Evolutionary conservation across 1,284 basidiomycete genomes (phyloP).

Genomic region (Cystobasidium pallidum): DNA sequence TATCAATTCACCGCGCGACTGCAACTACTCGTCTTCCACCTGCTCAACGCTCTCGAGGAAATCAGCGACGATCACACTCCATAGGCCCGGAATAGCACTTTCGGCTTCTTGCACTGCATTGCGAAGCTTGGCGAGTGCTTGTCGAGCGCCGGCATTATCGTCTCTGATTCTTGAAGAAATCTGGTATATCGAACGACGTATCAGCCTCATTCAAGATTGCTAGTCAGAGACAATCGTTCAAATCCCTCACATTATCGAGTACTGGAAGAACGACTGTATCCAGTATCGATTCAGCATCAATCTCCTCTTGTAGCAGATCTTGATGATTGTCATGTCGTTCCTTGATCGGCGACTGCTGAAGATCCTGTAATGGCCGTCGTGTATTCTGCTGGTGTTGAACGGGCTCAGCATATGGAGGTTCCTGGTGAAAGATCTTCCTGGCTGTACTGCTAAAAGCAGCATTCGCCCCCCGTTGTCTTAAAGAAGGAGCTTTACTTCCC

Average conservation of each 20-base stretch:
- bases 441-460: constrained; percentile 11
- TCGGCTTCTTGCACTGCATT: constrained; percentile 90
- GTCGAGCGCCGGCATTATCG: constrained; percentile 71
- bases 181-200: constrained; percentile 54
- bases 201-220: constrained; percentile 27
- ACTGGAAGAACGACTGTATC: constrained; percentile 93
- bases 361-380: constrained; percentile 7
- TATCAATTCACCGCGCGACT: not conserved
- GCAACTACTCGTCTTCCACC: constrained; percentile 48
- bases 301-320: constrained; percentile 62
- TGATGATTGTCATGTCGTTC: constrained; percentile 36
- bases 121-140: constrained; percentile 78
- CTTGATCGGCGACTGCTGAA: constrained; percentile 19
- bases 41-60: constrained; percentile 61
- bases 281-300: constrained; percentile 80
- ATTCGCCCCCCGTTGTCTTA: constrained; percentile 16
- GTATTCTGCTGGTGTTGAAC: constrained; percentile 47
- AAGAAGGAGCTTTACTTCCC: constrained; percentile 36
- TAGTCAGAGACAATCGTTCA: constrained; percentile 22
- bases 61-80: constrained; percentile 60
- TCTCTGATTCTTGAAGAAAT: constrained; percentile 85
- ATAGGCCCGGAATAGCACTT: constrained; percentile 63
- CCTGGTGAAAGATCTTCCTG: constrained; percentile 40
- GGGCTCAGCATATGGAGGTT: constrained; percentile 49
- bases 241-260: constrained; percentile 75